Evolutionary conservation across 345 rosid genomes (phyloP).

Genomic region (Atalantia buxifolia): DNA sequence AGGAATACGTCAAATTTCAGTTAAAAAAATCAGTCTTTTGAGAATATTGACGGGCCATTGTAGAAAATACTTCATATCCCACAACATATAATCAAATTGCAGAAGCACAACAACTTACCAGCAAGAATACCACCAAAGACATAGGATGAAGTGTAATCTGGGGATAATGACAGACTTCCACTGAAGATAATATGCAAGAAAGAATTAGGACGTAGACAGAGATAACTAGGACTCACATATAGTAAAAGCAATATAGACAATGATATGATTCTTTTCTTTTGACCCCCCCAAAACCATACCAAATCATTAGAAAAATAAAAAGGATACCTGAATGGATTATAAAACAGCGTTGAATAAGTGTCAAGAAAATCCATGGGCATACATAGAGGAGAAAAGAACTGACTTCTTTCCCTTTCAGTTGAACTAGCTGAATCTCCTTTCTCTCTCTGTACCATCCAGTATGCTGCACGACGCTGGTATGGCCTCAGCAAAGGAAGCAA

Average conservation of each 20-base stretch:
- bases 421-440: constrained; percentile 47
- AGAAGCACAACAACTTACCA: constrained; percentile 43
- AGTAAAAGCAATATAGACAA: background rate
- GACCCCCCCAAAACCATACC: background rate
- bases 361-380: constrained; percentile 66
- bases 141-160: constrained; percentile 47
- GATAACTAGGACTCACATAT: constrained; percentile 1
- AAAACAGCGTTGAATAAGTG: constrained; percentile 65
- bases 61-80: background rate
- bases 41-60: background rate
- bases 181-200: constrained; percentile 43
- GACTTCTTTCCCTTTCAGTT: constrained; percentile 35
- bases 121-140: constrained; percentile 96
- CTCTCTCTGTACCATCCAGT: constrained; percentile 94
- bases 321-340: constrained; percentile 89
- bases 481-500: constrained; percentile 83
- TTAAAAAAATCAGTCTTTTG: background rate
- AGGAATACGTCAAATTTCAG: background rate
- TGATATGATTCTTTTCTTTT: constrained; percentile 1
- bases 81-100: background rate
- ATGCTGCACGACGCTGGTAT: constrained; percentile 90
- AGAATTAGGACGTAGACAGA: constrained; percentile 10
- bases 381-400: constrained; percentile 63
- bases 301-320: background rate
- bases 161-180: constrained; percentile 68